Evolutionary conservation across 345 rosid genomes (phyloP), one percentile per base, ranked within the genome.

Genomic region (Laguncularia racemosa): DNA sequence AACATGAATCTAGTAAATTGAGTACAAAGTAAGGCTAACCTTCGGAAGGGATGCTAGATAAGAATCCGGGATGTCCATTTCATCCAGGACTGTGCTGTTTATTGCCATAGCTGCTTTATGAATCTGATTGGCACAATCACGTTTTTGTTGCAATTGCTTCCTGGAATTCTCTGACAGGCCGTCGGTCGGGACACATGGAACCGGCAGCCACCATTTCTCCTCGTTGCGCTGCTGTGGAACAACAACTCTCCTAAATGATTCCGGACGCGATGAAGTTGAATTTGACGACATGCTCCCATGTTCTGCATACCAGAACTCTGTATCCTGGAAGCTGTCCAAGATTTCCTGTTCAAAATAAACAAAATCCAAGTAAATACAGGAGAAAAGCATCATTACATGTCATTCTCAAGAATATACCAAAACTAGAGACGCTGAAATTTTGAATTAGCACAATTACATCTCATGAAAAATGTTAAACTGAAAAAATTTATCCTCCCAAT

Each of bases 141-240:
- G 71, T 40, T 70, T 70, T 57, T 79, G 80, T 64, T 74, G 78
- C 78, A 82, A 38, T 43, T 63, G 74, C 62, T 72, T 77, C 71
- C 77, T 82, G 12, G 62, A 62, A 12, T 67, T 76, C 16, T 74
- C 77, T 4, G 82, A 74, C 59, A 82, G 60, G 21, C 88, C 88
- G 57, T 64, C 67, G 1, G 73, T 28, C 2, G 75, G 78, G 13
- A 82, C 67, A 52, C 70, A 74, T 1, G 88, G 88, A 50, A 79
- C 76, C 0, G 88, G 88, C 54, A 79, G 69, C 88, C 88, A 79
- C 88, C 88, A 79, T 55, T 82, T 82, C 64, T 82, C 88, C 59
- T 81, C 81, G 62, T 73, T 65, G 47, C 38, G 68, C 51, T 51
- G 40, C 40, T 33, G 40, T 4, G 40, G 68, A 9, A 48, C 44